Evolutionary conservation across 2,329 filamentous ascomycete genomes (phyloP), one percentile per base, ranked within the genome.

Genomic region (Colletotrichum echinochloae): DNA sequence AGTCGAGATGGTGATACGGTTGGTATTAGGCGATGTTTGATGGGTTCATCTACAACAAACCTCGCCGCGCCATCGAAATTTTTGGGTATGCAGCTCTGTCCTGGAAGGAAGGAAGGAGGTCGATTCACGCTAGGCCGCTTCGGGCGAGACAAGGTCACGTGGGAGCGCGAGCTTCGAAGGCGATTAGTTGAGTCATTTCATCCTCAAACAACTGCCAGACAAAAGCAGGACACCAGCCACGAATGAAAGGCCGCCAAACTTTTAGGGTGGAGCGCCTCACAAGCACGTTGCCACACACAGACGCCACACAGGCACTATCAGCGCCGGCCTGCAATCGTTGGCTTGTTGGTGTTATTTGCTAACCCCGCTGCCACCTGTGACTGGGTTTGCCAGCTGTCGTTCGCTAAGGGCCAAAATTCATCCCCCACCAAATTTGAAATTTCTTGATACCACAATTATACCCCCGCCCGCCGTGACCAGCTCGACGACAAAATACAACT

Each of bases 361-460:
- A 28, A 48, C 62, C 62, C 56, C 51, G 30, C 56, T 62, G 67
- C 56, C 67, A 66, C 49, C 67, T 70, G 67, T 35, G 55, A 28
- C 37, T 16, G 9, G 14, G 7, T 6, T 39, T 60, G 54, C 65
- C 69, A 71, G 69, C 69, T 69, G 68, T 59, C 18, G 44, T 60
- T 71, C 69, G 69, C 69, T 71, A 71, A 71, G 54, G 65, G 60
- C 41, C 66, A 30, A 54, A 54, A 54, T 35, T 54, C 60, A 69
- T 69, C 68, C 68, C 68, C 68, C 69, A 71, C 69, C 65, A 71
- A 71, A 71, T 9, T 59, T 70, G 61, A 55, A 64, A 71, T 65
- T 65, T 64, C 64, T 60, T 64, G 44, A 60, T 37, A 54, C 55
- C 65, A 49, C 59, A 67, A 71, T 63, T 69, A 49, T 51, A 69